phyloP scores from a whole-genome alignment of 352 stramenopile genomes.

The Globisporangium okanoganense region DNA sequence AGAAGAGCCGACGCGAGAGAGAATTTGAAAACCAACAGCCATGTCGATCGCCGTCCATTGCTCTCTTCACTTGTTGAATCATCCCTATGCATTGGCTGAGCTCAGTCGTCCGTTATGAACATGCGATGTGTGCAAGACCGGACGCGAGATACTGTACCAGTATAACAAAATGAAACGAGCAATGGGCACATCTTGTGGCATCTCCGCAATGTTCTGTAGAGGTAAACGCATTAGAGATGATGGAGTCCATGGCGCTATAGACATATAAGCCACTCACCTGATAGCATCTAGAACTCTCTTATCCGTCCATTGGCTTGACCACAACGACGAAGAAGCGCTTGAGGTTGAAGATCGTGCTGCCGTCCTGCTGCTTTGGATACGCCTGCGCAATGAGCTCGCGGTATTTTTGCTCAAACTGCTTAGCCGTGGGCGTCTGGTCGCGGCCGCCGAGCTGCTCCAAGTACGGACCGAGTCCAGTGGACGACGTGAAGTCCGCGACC shows the following conservation, averaged over 20 bases:
- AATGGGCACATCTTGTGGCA: no score
- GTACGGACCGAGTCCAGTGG: constrained; percentile 55
- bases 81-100: neutral
- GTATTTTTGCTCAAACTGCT: constrained; percentile 50
- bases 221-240: neutral
- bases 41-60: neutral
- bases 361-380: constrained; percentile 58
- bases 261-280: no score
- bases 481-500: constrained; percentile 65
- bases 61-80: neutral
- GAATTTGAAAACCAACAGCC: neutral
- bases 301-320: constrained; percentile 20
- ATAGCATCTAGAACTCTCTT: neutral
- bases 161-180: neutral
- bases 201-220: neutral
- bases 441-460: constrained; percentile 43
- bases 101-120: neutral
- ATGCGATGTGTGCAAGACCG: neutral
- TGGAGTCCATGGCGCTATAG: no score
- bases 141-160: no score
- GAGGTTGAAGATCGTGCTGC: constrained; percentile 56
- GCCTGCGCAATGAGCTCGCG: constrained; percentile 44
- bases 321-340: constrained; percentile 71
- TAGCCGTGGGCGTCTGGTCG: constrained; percentile 14
- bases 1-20: neutral